Percentiles rank a stretch among this genome's conserved stretches.
phyloP scores from a whole-genome alignment of 371 early-diverging fungal species.

The Actinomucor elegans region DNA sequence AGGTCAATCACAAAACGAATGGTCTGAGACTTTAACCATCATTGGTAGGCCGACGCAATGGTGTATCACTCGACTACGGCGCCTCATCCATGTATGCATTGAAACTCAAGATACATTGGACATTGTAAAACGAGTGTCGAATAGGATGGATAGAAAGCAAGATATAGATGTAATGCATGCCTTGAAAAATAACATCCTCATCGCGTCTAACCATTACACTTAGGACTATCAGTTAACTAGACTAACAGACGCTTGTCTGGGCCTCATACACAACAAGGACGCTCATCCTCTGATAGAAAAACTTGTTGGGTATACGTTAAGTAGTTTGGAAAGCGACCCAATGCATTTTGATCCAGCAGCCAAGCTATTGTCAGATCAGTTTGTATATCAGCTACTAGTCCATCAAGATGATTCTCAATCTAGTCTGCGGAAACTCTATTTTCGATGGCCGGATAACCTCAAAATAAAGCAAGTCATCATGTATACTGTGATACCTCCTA shows the following conservation, averaged over 20 bases:
- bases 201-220: no score
- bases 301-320: constrained; percentile 3
- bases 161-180: no score
- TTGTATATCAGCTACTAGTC: not conserved
- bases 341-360: not conserved
- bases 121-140: not conserved
- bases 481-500: no score
- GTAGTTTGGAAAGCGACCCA: not conserved
- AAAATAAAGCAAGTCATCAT: constrained; percentile 5
- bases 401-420: not conserved
- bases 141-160: no score
- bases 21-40: not conserved
- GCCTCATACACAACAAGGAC: not conserved
- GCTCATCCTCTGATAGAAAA: constrained; percentile 6
- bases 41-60: constrained; percentile 8
- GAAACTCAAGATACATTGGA: not conserved
- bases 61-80: constrained; percentile 19
- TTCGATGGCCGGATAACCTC: constrained; percentile 5
- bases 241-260: constrained; percentile 5
- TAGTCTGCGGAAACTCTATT: not conserved
- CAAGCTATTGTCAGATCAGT: constrained; percentile 2
- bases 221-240: not conserved
- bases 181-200: no score
- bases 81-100: not conserved
- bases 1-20: not conserved